phyloP scores from a whole-genome alignment of 2,329 filamentous ascomycete species.

The Juglanconis oblonga region DNA sequence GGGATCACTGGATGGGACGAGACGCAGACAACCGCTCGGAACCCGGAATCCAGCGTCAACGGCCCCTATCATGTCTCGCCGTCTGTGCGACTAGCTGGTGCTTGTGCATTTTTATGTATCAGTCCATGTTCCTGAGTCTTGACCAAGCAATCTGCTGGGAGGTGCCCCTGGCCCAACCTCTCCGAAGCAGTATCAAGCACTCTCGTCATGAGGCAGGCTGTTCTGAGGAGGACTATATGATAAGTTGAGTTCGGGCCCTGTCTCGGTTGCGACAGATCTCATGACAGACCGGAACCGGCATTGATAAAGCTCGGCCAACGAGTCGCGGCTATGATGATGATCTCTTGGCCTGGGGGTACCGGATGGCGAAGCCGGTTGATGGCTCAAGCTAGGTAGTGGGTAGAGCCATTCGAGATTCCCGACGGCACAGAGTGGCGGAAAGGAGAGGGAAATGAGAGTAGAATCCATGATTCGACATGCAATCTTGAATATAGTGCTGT shows the following conservation, averaged over 20 bases:
- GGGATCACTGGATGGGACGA: neutral
- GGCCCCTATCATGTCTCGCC: neutral
- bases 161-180: no score
- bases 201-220: no score
- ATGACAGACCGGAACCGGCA: neutral
- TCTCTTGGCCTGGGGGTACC: no score
- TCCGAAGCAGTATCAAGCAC: neutral
- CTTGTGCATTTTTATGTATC: neutral
- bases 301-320: neutral
- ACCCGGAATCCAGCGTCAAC: neutral
- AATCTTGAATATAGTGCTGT: neutral
- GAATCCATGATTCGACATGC: neutral
- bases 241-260: neutral
- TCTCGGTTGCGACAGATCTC: neutral
- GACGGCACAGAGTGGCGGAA: no score
- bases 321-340: neutral
- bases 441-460: neutral
- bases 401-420: no score
- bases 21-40: neutral
- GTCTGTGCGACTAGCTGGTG: neutral
- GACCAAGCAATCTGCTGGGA: neutral
- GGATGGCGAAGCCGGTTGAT: neutral
- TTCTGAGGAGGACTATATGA: neutral
- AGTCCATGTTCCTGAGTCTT: neutral
- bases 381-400: no score